These are phyloP conservation scores for Komagataella mondaviorum DNA, from an alignment of 805 yeast species.

Conservation along the genomic window DNA sequence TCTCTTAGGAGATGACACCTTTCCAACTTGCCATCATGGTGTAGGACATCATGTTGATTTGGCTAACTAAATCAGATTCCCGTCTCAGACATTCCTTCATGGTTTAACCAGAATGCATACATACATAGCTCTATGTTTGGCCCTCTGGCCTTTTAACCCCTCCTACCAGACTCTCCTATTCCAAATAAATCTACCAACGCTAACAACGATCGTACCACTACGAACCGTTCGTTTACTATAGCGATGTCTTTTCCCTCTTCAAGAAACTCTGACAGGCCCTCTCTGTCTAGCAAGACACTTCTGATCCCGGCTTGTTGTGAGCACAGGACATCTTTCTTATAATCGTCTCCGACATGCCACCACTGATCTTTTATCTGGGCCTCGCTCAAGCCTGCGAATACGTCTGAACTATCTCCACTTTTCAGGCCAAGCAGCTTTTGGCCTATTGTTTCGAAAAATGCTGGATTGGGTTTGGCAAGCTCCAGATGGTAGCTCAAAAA, in stretches of 20 bases:
- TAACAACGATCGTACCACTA: neutral
- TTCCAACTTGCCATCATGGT: neutral
- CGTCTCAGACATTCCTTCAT: neutral
- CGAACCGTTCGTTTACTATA: neutral
- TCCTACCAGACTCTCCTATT: neutral
- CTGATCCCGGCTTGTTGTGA: slow-evolving; percentile 47
- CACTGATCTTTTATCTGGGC: slow-evolving; percentile 7
- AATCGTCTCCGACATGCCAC: slow-evolving; percentile 65
- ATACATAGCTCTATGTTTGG: neutral
- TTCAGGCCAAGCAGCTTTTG: neutral
- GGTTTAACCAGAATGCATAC: neutral
- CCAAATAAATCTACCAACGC: slow-evolving; percentile 1
- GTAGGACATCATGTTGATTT: neutral
- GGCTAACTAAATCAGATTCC: neutral
- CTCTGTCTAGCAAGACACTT: slow-evolving; percentile 40
- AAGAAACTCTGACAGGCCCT: slow-evolving; percentile 11
- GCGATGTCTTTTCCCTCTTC: neutral
- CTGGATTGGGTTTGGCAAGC: slow-evolving; percentile 33
- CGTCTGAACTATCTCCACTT: slow-evolving; percentile 2
- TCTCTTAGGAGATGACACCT: neutral
- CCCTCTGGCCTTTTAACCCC: neutral
- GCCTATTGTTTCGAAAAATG: slow-evolving; percentile 26
- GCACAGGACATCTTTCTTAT: slow-evolving; percentile 38
- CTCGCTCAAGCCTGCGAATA: slow-evolving; percentile 4
- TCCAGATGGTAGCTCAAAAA: slow-evolving; percentile 48